phyloP scores from a whole-genome alignment of 106 monocot genomes.

The Agapanthus africanus region DNA sequence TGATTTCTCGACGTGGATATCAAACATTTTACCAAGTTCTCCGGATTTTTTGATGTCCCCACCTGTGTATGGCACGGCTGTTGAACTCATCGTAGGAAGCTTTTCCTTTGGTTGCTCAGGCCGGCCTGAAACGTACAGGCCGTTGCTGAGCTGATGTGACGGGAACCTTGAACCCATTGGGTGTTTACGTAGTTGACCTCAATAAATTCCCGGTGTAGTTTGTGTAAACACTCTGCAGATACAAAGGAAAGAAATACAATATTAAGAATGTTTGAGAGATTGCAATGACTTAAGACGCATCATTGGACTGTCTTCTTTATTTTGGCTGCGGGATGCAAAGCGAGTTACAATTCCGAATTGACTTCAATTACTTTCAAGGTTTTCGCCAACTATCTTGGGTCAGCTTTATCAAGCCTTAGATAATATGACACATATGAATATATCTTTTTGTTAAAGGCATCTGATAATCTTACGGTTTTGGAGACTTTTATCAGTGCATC shows the following conservation, averaged over 20 bases:
- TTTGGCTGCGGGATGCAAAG: background rate
- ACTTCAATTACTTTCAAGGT: too few relatives aligned
- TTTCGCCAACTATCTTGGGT: too few relatives aligned
- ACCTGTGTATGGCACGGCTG: constrained; percentile 74
- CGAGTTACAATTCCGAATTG: too few relatives aligned
- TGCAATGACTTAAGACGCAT: constrained; percentile 5
- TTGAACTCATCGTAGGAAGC: constrained; percentile 43
- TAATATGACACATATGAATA: too few relatives aligned
- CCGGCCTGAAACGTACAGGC: constrained; percentile 66
- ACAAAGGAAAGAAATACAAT: background rate
- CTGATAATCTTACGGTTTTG: too few relatives aligned
- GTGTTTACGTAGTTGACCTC: background rate
- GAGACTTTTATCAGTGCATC: too few relatives aligned
- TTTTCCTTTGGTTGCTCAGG: constrained; percentile 77
- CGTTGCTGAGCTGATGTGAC: constrained; percentile 81
- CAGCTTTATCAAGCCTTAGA: too few relatives aligned
- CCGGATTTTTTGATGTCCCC: constrained; percentile 71
- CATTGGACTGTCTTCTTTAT: background rate
- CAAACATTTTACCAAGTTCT: constrained; percentile 86
- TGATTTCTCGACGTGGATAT: constrained; percentile 59
- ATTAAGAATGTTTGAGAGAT: background rate
- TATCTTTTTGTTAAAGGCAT: too few relatives aligned
- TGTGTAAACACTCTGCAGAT: background rate
- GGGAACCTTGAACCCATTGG: constrained; percentile 78
- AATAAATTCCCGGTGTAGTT: background rate